Evolutionary conservation across 148 eudicot species (phyloP).

Genomic region (Pharnaceum exiguum): DNA sequence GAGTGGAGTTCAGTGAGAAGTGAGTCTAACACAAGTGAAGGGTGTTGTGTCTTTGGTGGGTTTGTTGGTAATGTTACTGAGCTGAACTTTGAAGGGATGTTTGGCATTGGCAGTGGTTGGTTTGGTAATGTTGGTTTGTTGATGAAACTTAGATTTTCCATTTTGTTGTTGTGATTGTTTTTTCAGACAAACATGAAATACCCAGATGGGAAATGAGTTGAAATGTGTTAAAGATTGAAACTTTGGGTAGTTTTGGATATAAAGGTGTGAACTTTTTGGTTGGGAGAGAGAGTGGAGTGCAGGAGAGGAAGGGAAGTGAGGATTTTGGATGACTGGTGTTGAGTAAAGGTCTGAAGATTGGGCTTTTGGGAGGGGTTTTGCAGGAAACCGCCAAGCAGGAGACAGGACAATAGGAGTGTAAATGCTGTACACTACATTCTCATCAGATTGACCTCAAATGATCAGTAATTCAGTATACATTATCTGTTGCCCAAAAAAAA

Average conservation of each 20-base stretch:
- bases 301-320: conserved; percentile 2
- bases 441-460: too few relatives aligned
- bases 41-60: conserved; percentile 42
- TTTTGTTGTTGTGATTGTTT: too few relatives aligned
- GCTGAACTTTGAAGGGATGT: conserved; percentile 44
- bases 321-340: conserved; percentile 1
- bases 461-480: too few relatives aligned
- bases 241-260: not conserved
- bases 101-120: conserved; percentile 36
- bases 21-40: conserved; percentile 59
- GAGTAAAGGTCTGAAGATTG: not conserved
- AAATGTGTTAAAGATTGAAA: not conserved
- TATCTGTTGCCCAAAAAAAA: too few relatives aligned
- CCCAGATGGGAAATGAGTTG: conserved; percentile 5
- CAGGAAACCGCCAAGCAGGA: not conserved
- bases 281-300: not conserved
- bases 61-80: conserved; percentile 45
- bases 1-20: conserved; percentile 68
- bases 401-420: not conserved
- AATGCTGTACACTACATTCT: too few relatives aligned
- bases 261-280: not conserved
- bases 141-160: conserved; percentile 68
- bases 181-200: conserved; percentile 7
- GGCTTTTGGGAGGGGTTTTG: not conserved
- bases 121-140: conserved; percentile 62